Conservation (phyloP, 2,329 filamentous ascomycete genomes). For the Fusarium sp. region DNA sequence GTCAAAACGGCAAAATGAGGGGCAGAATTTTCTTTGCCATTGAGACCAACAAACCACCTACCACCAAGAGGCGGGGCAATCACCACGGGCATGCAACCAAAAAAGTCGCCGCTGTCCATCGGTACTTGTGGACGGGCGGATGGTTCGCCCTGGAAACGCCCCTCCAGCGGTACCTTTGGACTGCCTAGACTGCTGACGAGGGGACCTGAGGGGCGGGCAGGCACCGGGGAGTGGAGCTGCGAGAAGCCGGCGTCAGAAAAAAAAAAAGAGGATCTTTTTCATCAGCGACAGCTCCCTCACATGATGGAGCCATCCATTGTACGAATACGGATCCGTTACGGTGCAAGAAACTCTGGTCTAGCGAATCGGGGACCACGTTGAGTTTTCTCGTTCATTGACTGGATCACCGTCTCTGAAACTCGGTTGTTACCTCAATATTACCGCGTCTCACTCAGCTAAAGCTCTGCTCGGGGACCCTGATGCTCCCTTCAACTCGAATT, state of each 20-base stretch:
- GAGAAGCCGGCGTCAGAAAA: slow-evolving; percentile 21
- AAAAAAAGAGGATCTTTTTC: slow-evolving; percentile 32
- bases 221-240: slow-evolving; percentile 31
- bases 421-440: neutral
- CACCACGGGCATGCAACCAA: slow-evolving; percentile 1
- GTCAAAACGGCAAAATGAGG: slow-evolving; percentile 46
- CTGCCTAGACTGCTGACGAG: neutral
- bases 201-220: slow-evolving; percentile 5
- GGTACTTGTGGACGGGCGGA: slow-evolving; percentile 28
- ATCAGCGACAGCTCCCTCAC: slow-evolving; percentile 26
- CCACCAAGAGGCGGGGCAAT: slow-evolving; percentile 30
- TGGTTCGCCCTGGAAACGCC: slow-evolving; percentile 19
- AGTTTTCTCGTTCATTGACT: slow-evolving; percentile 40
- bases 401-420: slow-evolving; percentile 17
- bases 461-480: slow-evolving; percentile 1
- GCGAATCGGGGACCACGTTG: slow-evolving; percentile 39
- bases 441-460: neutral
- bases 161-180: slow-evolving; percentile 4
- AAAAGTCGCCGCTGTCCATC: slow-evolving; percentile 6
- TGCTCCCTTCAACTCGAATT: slow-evolving; percentile 3
- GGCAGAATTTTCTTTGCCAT: slow-evolving; percentile 45
- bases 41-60: slow-evolving; percentile 11
- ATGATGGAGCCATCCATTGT: neutral
- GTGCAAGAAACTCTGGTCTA: neutral
- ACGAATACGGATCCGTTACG: slow-evolving; percentile 33